Conservation (phyloP, 1,139 yeast species). For the Lodderomyces margitis region DNA sequence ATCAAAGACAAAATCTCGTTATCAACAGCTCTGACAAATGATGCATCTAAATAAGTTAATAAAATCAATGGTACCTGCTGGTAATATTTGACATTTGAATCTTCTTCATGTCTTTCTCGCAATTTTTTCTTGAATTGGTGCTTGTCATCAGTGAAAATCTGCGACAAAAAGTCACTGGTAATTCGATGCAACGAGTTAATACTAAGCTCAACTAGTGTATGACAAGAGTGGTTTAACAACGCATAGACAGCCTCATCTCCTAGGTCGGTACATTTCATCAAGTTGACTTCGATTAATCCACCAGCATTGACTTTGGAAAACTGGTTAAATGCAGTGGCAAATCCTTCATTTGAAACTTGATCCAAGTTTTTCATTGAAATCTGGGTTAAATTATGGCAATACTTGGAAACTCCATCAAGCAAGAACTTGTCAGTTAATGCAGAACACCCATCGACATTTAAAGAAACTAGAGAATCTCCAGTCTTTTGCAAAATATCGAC, state of each 20-base stretch:
- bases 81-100: slow-evolving; percentile 15
- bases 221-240: slow-evolving; percentile 60
- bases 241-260: slow-evolving; percentile 63
- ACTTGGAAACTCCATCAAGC: slow-evolving; percentile 56
- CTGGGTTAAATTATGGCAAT: slow-evolving; percentile 52
- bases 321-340: slow-evolving; percentile 51
- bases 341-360: slow-evolving; percentile 64
- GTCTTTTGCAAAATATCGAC: slow-evolving; percentile 60
- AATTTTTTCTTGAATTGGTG: slow-evolving; percentile 34
- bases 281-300: slow-evolving; percentile 59
- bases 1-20: slow-evolving; percentile 57
- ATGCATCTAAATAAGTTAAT: slow-evolving; percentile 64
- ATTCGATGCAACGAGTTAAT: slow-evolving; percentile 69
- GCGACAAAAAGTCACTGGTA: slow-evolving; percentile 48
- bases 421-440: slow-evolving; percentile 66
- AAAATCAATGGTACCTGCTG: slow-evolving; percentile 40
- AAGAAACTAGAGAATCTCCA: slow-evolving; percentile 57
- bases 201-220: slow-evolving; percentile 64
- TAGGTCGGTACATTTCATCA: slow-evolving; percentile 65
- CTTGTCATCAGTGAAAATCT: slow-evolving; percentile 37
- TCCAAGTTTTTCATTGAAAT: slow-evolving; percentile 56
- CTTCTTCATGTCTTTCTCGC: slow-evolving; percentile 16
- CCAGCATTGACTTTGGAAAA: slow-evolving; percentile 43
- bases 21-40: slow-evolving; percentile 75
- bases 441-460: slow-evolving; percentile 71